Conservation (phyloP, 306 rosid species). For the Spatholobus suberectus region DNA sequence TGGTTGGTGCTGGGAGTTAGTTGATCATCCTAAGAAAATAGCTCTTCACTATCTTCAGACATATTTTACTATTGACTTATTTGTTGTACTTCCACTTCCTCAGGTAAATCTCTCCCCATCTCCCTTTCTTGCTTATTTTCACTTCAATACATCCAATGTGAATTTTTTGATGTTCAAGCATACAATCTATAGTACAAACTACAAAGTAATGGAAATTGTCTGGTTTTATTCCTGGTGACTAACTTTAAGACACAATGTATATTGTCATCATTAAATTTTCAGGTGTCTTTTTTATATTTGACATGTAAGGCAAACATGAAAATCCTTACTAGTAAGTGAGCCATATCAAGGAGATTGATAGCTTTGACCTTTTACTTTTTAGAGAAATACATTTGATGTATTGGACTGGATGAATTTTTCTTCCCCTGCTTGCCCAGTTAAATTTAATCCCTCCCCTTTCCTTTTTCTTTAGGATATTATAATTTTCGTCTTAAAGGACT, state of each 20-base stretch:
- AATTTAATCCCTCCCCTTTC: not conserved
- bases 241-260: not conserved
- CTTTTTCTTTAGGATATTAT: not conserved
- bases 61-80: slow-evolving; percentile 66
- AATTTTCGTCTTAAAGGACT: not conserved
- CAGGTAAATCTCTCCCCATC: slow-evolving; percentile 55
- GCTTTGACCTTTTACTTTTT: not conserved
- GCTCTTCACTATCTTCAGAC: slow-evolving; percentile 70
- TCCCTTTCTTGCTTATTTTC: not conserved
- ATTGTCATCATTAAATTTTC: not conserved
- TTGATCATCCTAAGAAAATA: slow-evolving; percentile 80
- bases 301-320: not conserved
- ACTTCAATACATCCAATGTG: not conserved
- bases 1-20: slow-evolving; percentile 89
- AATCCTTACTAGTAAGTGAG: not conserved
- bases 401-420: not conserved
- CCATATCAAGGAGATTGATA: not conserved
- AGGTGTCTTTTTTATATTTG: not conserved
- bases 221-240: not conserved
- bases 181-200: not conserved
- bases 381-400: not conserved
- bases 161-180: not conserved
- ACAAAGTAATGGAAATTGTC: not conserved
- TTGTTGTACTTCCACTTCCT: slow-evolving; percentile 84
- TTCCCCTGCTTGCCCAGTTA: not conserved